Evolutionary conservation across 176 grass and related monocot genomes (phyloP), one percentile per base, ranked within the genome.

Genomic region (Juncus effusus): DNA sequence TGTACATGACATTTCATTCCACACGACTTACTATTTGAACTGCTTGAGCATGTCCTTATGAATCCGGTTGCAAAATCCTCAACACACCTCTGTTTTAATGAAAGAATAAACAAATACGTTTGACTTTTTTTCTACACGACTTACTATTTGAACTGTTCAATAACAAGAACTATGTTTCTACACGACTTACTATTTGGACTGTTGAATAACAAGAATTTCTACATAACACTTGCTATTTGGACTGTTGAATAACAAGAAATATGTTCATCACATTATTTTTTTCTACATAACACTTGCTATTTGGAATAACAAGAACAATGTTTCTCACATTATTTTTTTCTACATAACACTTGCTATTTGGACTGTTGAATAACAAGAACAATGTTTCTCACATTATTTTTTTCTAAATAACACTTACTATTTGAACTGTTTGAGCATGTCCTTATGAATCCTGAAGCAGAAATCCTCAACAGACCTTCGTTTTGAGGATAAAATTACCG

Each of bases 1-100:
- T 96, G 59, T 83, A n/a, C n/a, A n/a, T n/a, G n/a, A n/a, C n/a
- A n/a, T n/a, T n/a, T n/a, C n/a, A n/a, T n/a, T n/a, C n/a, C n/a
- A n/a, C n/a, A n/a, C n/a, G n/a, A 70, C 87, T 88, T 77, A 96
- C 92, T 96, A 96, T 86, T 96, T 96, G 60, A 86, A 96, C 35
- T 91, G 91, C 38, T 96, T 96, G 4, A 76, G 56, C 91, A 96
- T 96, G 74, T 96, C 91, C 65, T 96, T 96, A 66, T 96, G 91
- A 69, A 96, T 96, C 72, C 85, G 72, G 65, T 70, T 38, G 74
- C 91, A 74, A 96, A 96, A 76, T 96, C 92, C 1, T 96, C 92
- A 10, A 96, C 77, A 14, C 87, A 76, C 76, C 75, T 88, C 82
- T 10, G 90, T 82, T 83, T 96, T 0, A 84, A 81, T 37, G 92